Evolutionary conservation across 2,329 filamentous ascomycete genomes (phyloP), one percentile per base, ranked within the genome.

Genomic region (Zymoseptoria ardabiliae): DNA sequence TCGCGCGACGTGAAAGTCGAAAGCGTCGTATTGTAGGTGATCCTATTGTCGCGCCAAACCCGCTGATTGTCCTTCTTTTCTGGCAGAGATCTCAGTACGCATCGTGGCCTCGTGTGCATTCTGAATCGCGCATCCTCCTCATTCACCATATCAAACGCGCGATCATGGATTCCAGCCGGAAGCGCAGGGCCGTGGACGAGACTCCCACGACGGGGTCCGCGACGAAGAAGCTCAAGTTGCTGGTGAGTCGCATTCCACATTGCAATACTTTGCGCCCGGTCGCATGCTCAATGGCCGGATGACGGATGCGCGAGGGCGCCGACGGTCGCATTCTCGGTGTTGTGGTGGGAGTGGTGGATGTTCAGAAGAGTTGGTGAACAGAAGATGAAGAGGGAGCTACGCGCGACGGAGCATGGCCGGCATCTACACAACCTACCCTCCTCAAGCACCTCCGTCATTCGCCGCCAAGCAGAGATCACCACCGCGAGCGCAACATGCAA

Each of bases 211-310:
- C 63, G 63, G 76, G 78, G 20, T 81, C 80, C 70, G 78, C 80
- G 69, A 74, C 79, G 63, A 86, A 85, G 78, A 80, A 81, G 71
- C 78, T 80, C 73, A 84, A 82, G 75, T 68, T 81, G 61, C 77
- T 81, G 76, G 82, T 85, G 78, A 76, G 82, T 83, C 53, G 53
- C 54, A 13, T n/a, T n/a, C 41, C 52, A 41, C 48, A 57, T 57
- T 55, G 55, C 54, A n/a, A 22, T 20, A 28, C 17, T 23, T 57
- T 52, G 41, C 49, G 23, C 20, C 28, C 52, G 55, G 21, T 35
- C 45, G 35, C 41, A 48, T 21, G 20, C 5, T 53, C 17, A 28
- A 45, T 17, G 35, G 17, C 17, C 55, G 55, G n/a, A 28, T 49
- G 56, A 35, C 35, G 45, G 50, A 58, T 55, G 57, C 48, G 59